Conservation (phyloP, 768 basidiomycete species). For the Lactarius vividus region DNA sequence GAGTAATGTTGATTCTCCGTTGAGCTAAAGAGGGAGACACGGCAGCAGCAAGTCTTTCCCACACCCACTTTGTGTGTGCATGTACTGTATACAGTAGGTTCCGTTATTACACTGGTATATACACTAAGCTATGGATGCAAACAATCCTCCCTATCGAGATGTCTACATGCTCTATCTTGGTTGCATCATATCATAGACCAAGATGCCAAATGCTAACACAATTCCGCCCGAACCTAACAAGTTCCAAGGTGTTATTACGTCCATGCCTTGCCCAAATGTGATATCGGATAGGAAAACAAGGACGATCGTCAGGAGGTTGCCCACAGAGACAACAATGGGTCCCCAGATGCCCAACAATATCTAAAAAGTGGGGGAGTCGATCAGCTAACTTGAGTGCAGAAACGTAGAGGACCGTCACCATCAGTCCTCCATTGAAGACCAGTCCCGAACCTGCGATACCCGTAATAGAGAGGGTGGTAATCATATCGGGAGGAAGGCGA, state of each 20-base stretch:
- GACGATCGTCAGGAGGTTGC: slow-evolving; percentile 92
- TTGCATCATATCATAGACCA: slow-evolving; percentile 68
- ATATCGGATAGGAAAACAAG: slow-evolving; percentile 81
- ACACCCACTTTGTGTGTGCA: too few species aligned
- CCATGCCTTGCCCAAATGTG: slow-evolving; percentile 60
- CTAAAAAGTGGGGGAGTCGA: slow-evolving; percentile 38
- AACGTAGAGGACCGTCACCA: slow-evolving; percentile 48
- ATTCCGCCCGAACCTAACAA: slow-evolving; percentile 77
- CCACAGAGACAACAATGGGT: slow-evolving; percentile 83
- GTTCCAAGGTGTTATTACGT: slow-evolving; percentile 67
- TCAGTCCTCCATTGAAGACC: slow-evolving; percentile 80
- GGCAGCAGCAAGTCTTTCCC: too few species aligned
- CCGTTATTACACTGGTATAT: neutral
- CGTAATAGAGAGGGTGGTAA: slow-evolving; percentile 50
- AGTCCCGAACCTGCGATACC: slow-evolving; percentile 73
- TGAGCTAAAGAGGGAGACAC: neutral
- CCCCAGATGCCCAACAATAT: slow-evolving; percentile 84
- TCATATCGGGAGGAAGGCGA: slow-evolving; percentile 51
- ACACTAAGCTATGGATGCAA: neutral
- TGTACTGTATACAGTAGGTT: too few species aligned
- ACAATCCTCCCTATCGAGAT: neutral
- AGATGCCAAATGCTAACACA: slow-evolving; percentile 75
- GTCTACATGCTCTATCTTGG: slow-evolving; percentile 23
- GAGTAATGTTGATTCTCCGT: too few species aligned
- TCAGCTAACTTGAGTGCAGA: slow-evolving; percentile 4